A percentile compares a stretch with the other conserved stretches of the same genome.
Evolutionary conservation across 2,329 filamentous ascomycete species (phyloP).

Genomic region (Venturiaceae sp.): DNA sequence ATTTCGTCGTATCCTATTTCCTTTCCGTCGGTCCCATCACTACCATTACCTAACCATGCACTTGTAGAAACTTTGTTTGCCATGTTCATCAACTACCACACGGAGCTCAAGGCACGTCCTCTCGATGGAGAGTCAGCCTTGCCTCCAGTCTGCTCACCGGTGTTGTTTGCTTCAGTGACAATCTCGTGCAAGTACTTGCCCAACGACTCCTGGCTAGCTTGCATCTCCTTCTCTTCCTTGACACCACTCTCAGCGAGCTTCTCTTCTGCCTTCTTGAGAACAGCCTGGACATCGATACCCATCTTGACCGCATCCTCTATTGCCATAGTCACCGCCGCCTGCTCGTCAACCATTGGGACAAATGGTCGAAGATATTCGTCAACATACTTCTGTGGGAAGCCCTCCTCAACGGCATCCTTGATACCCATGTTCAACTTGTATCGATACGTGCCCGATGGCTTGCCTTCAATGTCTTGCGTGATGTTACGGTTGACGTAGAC

Average conservation of each 20-base stretch:
- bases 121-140: neutral
- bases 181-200: conserved; percentile 68
- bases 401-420: conserved; percentile 43
- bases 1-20: neutral
- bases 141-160: conserved; percentile 33
- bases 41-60: neutral
- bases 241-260: neutral
- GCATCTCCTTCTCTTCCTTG: neutral
- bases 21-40: neutral
- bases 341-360: conserved; percentile 1
- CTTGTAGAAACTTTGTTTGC: neutral
- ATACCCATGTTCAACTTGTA: conserved; percentile 55
- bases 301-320: conserved; percentile 4
- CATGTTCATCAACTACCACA: neutral
- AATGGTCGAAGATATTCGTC: conserved; percentile 6
- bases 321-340: neutral
- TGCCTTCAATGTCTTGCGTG: conserved; percentile 29
- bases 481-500: conserved; percentile 49
- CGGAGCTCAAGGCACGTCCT: neutral
- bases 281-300: conserved; percentile 3
- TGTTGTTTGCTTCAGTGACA: conserved; percentile 96
- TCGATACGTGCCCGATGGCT: conserved; percentile 42
- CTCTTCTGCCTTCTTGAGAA: conserved; percentile 3
- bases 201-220: neutral
- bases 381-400: conserved; percentile 48